Conservation (phyloP, 129 eudicot genomes). For the Centella asiatica region DNA sequence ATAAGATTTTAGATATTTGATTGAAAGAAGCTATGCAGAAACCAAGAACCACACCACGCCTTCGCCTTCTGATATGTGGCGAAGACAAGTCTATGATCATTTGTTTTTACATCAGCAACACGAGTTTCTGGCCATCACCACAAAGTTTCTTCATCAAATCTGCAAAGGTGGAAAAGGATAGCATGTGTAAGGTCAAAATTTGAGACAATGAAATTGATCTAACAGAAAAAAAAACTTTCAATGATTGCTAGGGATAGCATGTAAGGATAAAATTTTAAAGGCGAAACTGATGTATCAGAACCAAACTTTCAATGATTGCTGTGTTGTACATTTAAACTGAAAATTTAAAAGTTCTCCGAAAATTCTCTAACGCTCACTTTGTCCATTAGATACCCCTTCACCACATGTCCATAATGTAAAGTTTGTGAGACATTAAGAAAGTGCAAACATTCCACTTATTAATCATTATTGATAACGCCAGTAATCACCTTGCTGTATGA, state of each 20-base stretch:
- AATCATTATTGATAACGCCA: not conserved
- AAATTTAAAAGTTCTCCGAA: not conserved
- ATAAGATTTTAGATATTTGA: not conserved
- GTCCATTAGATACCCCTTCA: not conserved
- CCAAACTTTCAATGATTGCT: not conserved
- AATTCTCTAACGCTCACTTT: not conserved
- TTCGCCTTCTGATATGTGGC: not conserved
- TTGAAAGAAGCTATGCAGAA: not conserved
- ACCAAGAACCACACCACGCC: constrained; percentile 2
- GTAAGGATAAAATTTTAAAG: no score
- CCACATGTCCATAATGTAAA: not conserved
- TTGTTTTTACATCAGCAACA: not conserved
- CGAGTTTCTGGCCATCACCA: constrained; percentile 10
- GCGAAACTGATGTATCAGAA: not conserved
- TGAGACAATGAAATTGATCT: no score
- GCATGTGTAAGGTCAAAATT: no score
- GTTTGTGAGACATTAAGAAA: not conserved
- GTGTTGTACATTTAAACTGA: not conserved
- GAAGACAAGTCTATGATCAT: not conserved
- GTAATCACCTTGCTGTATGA: not conserved
- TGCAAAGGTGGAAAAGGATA: not conserved
- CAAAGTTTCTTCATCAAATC: not conserved
- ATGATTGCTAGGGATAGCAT: no score
- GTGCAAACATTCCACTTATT: not conserved
- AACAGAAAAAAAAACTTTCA: no score